Conservation (phyloP, 1,139 yeast genomes). For the Kodamaea sp. region DNA sequence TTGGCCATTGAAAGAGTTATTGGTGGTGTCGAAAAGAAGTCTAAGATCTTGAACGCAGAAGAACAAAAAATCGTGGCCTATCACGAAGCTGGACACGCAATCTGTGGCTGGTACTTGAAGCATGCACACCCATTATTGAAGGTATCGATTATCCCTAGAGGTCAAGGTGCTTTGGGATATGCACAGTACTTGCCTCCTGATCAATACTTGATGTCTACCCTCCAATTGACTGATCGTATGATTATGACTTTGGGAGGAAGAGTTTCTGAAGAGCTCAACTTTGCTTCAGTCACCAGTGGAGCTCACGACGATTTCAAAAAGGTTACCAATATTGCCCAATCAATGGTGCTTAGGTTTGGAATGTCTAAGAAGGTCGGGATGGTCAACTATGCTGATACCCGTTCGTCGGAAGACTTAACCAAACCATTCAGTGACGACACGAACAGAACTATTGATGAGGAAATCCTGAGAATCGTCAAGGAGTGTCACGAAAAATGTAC, state of each 20-base stretch:
- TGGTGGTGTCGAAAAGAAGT: constrained; percentile 93
- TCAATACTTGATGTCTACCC: constrained; percentile 75
- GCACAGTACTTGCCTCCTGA: constrained; percentile 97
- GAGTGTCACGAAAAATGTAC: constrained; percentile 77
- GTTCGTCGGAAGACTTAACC: constrained; percentile 64
- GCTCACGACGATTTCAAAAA: constrained; percentile 96
- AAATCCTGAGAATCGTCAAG: constrained; percentile 76
- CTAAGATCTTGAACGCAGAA: constrained; percentile 76
- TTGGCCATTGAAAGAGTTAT: constrained; percentile 96
- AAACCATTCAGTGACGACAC: constrained; percentile 94
- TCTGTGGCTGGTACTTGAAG: constrained; percentile 93
- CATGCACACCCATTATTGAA: constrained; percentile 91
- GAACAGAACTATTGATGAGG: constrained; percentile 75
- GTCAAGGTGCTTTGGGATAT: constrained; percentile 96
- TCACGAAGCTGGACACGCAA: constrained; percentile 98
- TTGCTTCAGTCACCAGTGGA: constrained; percentile 88
- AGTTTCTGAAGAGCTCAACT: constrained; percentile 91
- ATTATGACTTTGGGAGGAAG: constrained; percentile 97
- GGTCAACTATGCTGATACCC: constrained; percentile 60
- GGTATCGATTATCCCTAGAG: constrained; percentile 95
- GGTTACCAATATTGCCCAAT: constrained; percentile 91
- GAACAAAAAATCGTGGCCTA: constrained; percentile 91
- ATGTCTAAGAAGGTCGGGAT: constrained; percentile 87
- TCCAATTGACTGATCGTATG: constrained; percentile 86
- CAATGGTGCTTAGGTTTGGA: constrained; percentile 91